Conservation (phyloP, 2,329 filamentous ascomycete species). For the Stachybotrys echinatus region DNA sequence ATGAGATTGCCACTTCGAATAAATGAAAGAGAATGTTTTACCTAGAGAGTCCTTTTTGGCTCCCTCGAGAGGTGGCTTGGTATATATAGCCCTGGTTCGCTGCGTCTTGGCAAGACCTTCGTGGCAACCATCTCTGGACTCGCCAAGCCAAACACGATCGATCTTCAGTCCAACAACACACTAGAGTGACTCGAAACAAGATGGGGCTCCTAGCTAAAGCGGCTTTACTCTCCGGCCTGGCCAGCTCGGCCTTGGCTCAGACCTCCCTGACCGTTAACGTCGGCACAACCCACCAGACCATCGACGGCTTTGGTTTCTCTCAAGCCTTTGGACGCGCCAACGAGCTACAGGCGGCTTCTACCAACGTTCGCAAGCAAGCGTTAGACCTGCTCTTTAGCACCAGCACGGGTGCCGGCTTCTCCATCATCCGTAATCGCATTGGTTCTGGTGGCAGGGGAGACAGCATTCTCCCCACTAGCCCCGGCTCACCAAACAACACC, state of each 20-base stretch:
- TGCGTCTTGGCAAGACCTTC: too few relatives aligned
- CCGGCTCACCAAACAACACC: slow-evolving; percentile 31
- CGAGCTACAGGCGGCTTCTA: slow-evolving; percentile 28
- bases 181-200: too few relatives aligned
- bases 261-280: background rate
- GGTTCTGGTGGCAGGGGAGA: slow-evolving; percentile 28
- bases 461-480: slow-evolving; percentile 35
- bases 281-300: slow-evolving; percentile 17
- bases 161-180: too few relatives aligned
- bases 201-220: too few relatives aligned
- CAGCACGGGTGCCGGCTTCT: slow-evolving; percentile 40
- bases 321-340: slow-evolving; percentile 40
- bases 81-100: too few relatives aligned
- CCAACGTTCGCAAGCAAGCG: slow-evolving; percentile 23
- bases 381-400: slow-evolving; percentile 41
- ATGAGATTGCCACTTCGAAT: too few relatives aligned
- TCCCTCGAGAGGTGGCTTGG: too few relatives aligned
- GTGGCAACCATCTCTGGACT: too few relatives aligned
- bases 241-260: background rate
- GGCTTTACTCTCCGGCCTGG: too few relatives aligned
- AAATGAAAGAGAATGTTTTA: too few relatives aligned
- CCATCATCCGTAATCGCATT: slow-evolving; percentile 45
- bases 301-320: slow-evolving; percentile 44
- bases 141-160: too few relatives aligned
- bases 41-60: too few relatives aligned